A percentile compares a stretch with the other conserved stretches of the same genome.
Evolutionary conservation across 352 stramenopile genomes (phyloP).

Genomic region (Pythium brachiatum): DNA sequence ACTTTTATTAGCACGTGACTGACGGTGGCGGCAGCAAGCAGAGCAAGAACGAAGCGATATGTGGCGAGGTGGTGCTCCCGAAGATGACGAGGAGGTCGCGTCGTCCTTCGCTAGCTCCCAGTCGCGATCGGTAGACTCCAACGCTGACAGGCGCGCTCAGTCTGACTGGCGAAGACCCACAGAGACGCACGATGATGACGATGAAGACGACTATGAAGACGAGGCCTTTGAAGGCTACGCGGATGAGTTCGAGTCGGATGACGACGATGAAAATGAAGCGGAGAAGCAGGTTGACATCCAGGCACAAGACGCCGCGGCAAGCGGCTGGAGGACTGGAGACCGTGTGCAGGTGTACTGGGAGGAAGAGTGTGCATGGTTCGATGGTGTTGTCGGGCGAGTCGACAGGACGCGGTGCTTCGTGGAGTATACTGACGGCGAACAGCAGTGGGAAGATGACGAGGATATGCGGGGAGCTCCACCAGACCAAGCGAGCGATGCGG

Average conservation of each 20-base stretch:
- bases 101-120: slow-evolving; percentile 4
- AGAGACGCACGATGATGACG: not conserved
- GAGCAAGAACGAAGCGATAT: not conserved
- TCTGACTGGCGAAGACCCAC: not conserved
- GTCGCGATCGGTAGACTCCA: not conserved
- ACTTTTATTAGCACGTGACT: not conserved
- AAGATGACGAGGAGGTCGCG: slow-evolving; percentile 2
- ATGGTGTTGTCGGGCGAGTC: slow-evolving; percentile 21
- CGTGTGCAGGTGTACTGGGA: slow-evolving; percentile 48
- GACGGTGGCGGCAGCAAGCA: no score
- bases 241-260: slow-evolving; percentile 42
- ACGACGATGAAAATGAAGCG: no score
- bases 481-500: not conserved
- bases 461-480: slow-evolving; percentile 9
- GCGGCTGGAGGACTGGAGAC: slow-evolving; percentile 17
- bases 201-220: slow-evolving; percentile 29
- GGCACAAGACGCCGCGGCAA: no score
- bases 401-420: slow-evolving; percentile 30
- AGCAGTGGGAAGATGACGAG: slow-evolving; percentile 37
- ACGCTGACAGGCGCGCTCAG: not conserved
- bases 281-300: no score
- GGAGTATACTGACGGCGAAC: slow-evolving; percentile 49
- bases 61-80: not conserved
- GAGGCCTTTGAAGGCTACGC: slow-evolving; percentile 55
- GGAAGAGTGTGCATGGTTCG: slow-evolving; percentile 48